Base-by-base conservation (phyloP, 352 stramenopile genomes). In the Phytopythium sindhum region DNA sequence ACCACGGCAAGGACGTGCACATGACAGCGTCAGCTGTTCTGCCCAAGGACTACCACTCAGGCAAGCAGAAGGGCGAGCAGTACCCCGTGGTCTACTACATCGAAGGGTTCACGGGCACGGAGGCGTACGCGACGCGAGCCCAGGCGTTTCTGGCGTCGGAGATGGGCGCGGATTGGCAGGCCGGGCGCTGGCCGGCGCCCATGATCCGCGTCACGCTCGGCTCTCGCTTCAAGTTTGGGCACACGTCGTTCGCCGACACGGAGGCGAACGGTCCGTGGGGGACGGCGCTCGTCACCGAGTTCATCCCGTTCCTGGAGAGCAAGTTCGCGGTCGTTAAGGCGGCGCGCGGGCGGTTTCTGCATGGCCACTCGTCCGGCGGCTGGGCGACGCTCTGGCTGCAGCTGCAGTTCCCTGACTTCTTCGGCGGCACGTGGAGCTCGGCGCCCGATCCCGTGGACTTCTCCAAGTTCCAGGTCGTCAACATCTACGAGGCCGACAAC, bases 21-120 rank as follows among this genome's bases (percentile, higher is more conserved):
- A 90, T 92, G 72, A 88, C 78, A 54, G 81, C 81, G 12, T 84
- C 84, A 0, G 68, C 89, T 31, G 78, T 89, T 21, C 67, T 92
- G 8, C 81, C 84, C 19, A 84, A 85, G 53, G 68, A 77, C 31
- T 92, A 86, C 63, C 60, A 78, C 28, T n/a, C 56, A 1, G 26
- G 69, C 31, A 73, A 78, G 39, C 41, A 65, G 2, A 31, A 64
- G 3, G 44, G 44, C 17, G 53, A 26, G 19, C 61, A 65, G n/a
- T 88, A 80, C 57, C 81, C 84, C 3, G 85, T 78, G 4, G 78
- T 92, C 14, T 92, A 88, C 76, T 90, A 89, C 64, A 84, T 92
- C 52, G 84, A 92, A 73, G 84, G 84, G 8, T 92, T 90, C 60
- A 88, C 77, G 17, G 84, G 84, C 23, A 88, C 81, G 0, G 81